These are phyloP conservation scores for Forsythia suspensa DNA, from an alignment of 257 asterid species.

Conservation along the genomic window DNA sequence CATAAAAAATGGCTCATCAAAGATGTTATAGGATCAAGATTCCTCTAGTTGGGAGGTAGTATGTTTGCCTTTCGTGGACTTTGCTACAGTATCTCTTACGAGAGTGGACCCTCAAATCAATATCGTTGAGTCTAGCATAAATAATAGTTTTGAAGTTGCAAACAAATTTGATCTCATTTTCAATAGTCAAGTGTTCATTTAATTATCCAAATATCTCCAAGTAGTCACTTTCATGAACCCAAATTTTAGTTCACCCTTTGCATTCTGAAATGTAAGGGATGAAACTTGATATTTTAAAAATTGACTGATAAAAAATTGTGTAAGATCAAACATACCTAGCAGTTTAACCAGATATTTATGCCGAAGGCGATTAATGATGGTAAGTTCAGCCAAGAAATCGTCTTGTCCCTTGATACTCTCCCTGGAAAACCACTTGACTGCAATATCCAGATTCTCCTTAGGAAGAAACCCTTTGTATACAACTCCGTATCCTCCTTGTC, in stretches of 20 bases:
- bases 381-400: constrained; percentile 91
- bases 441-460: constrained; percentile 62
- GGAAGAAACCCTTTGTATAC: constrained; percentile 65
- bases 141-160: constrained; percentile 1
- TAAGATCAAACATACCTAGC: constrained; percentile 50
- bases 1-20: not conserved
- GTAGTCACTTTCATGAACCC: constrained; percentile 22
- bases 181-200: constrained; percentile 20
- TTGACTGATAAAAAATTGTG: not conserved
- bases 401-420: constrained; percentile 75
- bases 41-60: not conserved
- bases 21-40: not conserved
- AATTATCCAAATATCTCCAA: constrained; percentile 10
- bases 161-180: constrained; percentile 21
- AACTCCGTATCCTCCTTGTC: constrained; percentile 88
- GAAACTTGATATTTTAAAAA: not conserved
- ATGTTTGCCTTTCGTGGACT: not conserved
- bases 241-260: constrained; percentile 5
- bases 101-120: not conserved
- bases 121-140: too few relatives aligned
- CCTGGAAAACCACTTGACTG: constrained; percentile 80
- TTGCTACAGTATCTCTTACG: too few relatives aligned
- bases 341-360: constrained; percentile 83
- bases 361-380: constrained; percentile 84
- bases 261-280: not conserved